These are phyloP conservation scores for Cladophialophora bantiana DNA, from an alignment of 2,329 filamentous ascomycete genomes.

Conservation along the genomic window DNA sequence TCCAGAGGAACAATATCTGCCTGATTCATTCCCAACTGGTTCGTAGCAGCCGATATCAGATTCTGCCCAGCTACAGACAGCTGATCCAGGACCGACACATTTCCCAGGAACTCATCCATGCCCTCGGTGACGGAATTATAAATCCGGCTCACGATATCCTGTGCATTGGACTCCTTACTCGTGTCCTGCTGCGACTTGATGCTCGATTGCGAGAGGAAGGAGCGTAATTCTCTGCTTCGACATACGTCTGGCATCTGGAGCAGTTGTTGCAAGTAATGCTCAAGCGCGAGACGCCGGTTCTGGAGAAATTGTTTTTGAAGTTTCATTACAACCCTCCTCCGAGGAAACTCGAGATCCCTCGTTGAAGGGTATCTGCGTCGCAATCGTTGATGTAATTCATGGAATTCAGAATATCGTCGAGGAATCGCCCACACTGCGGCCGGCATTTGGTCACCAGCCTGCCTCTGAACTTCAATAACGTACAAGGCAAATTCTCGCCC, in stretches of 20 bases:
- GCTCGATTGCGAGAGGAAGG: conserved; percentile 87
- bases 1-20: conserved; percentile 42
- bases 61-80: conserved; percentile 92
- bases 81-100: conserved; percentile 93
- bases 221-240: conserved; percentile 86
- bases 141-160: conserved; percentile 85
- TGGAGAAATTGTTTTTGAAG: conserved; percentile 94
- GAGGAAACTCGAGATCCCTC: conserved; percentile 87
- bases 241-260: conserved; percentile 91
- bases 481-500: conserved; percentile 91
- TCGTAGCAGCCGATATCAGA: conserved; percentile 64
- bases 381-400: conserved; percentile 89
- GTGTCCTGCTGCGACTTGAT: conserved; percentile 72
- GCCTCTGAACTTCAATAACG: conserved; percentile 86
- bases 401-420: conserved; percentile 95
- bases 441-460: conserved; percentile 93
- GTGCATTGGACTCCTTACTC: conserved; percentile 70
- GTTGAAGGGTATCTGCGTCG: conserved; percentile 86
- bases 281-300: conserved; percentile 81
- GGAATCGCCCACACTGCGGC: conserved; percentile 93
- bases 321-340: conserved; percentile 92
- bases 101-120: conserved; percentile 97
- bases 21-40: conserved; percentile 53
- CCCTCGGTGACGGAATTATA: conserved; percentile 98
- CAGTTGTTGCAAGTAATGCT: conserved; percentile 82